A percentile compares a stretch with the other conserved stretches of the same genome.
These are phyloP conservation scores for Pichia exigua DNA, from an alignment of 805 yeast species.

Conservation along the genomic window DNA sequence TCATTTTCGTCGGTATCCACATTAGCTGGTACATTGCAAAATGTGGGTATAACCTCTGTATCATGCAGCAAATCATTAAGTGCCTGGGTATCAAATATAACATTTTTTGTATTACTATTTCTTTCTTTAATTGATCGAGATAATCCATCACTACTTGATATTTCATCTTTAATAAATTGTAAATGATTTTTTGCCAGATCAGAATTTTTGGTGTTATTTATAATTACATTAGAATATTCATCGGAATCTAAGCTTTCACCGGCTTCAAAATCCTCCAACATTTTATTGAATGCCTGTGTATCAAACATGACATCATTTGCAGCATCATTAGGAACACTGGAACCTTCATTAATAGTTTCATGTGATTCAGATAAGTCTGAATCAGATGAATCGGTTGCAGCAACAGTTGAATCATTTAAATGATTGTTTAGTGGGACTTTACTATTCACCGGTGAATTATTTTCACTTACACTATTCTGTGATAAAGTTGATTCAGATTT, in stretches of 20 bases:
- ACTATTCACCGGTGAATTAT: too few species aligned
- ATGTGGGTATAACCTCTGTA: too few species aligned
- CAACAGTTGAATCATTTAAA: not conserved
- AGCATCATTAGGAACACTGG: not conserved
- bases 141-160: not conserved
- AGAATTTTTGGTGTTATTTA: too few species aligned
- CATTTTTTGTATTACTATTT: not conserved
- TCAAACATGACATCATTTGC: not conserved
- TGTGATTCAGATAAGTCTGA: not conserved
- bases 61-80: not conserved
- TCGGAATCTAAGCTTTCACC: not conserved
- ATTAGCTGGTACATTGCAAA: not conserved
- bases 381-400: not conserved
- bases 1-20: not conserved
- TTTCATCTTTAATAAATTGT: too few species aligned
- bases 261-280: not conserved
- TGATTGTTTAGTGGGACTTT: too few species aligned
- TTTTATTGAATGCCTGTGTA: not conserved
- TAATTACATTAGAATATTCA: not conserved
- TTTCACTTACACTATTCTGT: too few species aligned
- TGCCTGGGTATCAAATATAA: not conserved
- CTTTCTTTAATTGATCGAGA: not conserved
- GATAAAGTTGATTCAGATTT: too few species aligned
- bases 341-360: not conserved
- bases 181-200: too few species aligned